phyloP scores from a whole-genome alignment of 2,329 filamentous ascomycete genomes.

The Sclerotinia spermophila region DNA sequence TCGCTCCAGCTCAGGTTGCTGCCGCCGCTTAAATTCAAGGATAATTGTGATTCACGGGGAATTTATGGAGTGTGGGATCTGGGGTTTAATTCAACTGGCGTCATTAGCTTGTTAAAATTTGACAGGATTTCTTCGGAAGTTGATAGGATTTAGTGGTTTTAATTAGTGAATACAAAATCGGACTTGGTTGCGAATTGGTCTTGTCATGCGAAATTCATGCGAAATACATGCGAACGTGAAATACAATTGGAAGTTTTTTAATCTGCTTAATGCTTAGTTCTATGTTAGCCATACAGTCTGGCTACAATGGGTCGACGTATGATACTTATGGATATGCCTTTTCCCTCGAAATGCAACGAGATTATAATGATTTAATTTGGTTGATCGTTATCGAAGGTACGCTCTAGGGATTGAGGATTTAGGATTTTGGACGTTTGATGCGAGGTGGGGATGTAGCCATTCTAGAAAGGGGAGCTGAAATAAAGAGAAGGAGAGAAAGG shows the following conservation, averaged over 20 bases:
- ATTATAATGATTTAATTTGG: background rate
- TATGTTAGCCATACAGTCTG: background rate
- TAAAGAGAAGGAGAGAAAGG: too few species aligned
- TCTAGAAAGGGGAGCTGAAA: too few species aligned
- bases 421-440: too few species aligned
- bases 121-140: background rate
- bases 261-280: background rate
- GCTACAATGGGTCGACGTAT: background rate
- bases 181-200: background rate
- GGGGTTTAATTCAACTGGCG: background rate
- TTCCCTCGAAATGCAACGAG: background rate
- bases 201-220: background rate
- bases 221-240: background rate
- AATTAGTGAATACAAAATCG: background rate
- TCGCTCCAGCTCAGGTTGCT: constrained; percentile 42
- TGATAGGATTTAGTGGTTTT: background rate
- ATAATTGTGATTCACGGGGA: background rate
- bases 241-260: background rate
- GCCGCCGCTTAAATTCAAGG: constrained; percentile 24
- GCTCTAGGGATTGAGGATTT: too few species aligned
- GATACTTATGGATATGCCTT: background rate
- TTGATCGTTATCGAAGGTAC: background rate
- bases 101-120: background rate
- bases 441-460: too few species aligned
- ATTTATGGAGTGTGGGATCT: constrained; percentile 1